Percentiles rank a stretch among this genome's conserved stretches.
Conservation (phyloP, 768 basidiomycete species). For the Termitomyces sp. region DNA sequence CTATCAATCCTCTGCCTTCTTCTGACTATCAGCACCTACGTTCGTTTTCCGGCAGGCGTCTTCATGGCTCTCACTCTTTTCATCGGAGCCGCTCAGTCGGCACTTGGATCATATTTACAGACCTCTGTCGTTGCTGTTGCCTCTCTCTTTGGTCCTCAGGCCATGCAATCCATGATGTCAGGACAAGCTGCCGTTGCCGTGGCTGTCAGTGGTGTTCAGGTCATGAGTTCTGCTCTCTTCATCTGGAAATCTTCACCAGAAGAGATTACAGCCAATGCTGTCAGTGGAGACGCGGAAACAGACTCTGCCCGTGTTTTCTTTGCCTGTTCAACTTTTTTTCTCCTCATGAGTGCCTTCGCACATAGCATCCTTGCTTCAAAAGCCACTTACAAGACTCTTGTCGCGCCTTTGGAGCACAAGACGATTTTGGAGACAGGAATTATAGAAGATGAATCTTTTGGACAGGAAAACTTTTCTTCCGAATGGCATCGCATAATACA, state of each 20-base stretch:
- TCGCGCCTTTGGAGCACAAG: slow-evolving; percentile 37
- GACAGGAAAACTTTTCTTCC: slow-evolving; percentile 17
- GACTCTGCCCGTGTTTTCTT: slow-evolving; percentile 73
- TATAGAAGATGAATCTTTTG: slow-evolving; percentile 28
- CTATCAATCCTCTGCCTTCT: slow-evolving; percentile 51
- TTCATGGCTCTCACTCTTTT: slow-evolving; percentile 70
- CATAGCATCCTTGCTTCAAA: slow-evolving; percentile 53
- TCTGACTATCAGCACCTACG: slow-evolving; percentile 63
- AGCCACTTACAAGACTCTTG: slow-evolving; percentile 53
- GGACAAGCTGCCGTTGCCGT: slow-evolving; percentile 88
- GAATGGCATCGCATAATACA: slow-evolving; percentile 40
- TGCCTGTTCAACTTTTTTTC: slow-evolving; percentile 60
- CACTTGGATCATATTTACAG: slow-evolving; percentile 69
- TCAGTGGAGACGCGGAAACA: slow-evolving; percentile 50
- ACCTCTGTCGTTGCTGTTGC: slow-evolving; percentile 75
- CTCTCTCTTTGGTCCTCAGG: slow-evolving; percentile 69
- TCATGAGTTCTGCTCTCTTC: slow-evolving; percentile 57
- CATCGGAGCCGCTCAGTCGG: slow-evolving; percentile 56
- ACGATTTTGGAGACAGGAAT: slow-evolving; percentile 16
- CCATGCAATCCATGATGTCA: slow-evolving; percentile 73
- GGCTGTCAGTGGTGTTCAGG: slow-evolving; percentile 71
- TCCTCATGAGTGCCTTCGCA: slow-evolving; percentile 46
- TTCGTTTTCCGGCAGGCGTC: slow-evolving; percentile 43
- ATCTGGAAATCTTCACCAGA: slow-evolving; percentile 38
- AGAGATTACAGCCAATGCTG: slow-evolving; percentile 18